phyloP scores from a whole-genome alignment of 176 grass and related monocot genomes.

The Phyllostachys edulis region DNA sequence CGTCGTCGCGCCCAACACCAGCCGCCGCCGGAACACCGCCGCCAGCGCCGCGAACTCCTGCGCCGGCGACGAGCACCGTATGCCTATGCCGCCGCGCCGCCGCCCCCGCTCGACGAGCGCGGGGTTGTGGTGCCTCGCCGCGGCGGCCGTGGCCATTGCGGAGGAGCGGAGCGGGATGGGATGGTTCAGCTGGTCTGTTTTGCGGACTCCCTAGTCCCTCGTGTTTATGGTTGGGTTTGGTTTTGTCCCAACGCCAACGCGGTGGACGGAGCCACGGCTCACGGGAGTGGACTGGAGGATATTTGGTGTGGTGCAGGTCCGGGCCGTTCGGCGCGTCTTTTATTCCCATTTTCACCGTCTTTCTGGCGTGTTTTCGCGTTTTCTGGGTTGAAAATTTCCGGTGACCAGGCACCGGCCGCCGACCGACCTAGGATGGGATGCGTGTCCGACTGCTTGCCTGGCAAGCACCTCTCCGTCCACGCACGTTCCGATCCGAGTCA shows the following conservation, averaged over 20 bases:
- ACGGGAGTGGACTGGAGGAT: not conserved
- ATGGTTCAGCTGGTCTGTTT: not conserved
- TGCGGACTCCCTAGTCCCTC: not conserved
- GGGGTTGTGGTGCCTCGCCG: constrained; percentile 9
- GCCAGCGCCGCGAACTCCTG: constrained; percentile 75
- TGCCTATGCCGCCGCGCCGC: not conserved
- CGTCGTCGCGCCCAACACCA: constrained; percentile 50
- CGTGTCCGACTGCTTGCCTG: constrained; percentile 5
- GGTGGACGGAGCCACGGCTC: too few relatives aligned
- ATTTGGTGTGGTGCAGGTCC: not conserved
- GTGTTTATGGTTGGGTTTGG: not conserved
- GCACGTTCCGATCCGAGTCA: not conserved
- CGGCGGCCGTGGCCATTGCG: constrained; percentile 38
- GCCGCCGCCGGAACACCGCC: constrained; percentile 69
- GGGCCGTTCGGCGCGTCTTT: not conserved
- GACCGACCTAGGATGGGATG: constrained; percentile 7
- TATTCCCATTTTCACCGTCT: not conserved
- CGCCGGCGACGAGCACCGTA: constrained; percentile 41
- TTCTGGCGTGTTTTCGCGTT: not conserved
- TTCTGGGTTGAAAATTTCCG: not conserved
- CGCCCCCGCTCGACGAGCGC: not conserved
- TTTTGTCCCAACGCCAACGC: not conserved
- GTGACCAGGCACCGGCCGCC: not conserved
- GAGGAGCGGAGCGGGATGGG: not conserved
- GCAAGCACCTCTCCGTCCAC: not conserved